A percentile compares a stretch with the other conserved stretches of the same genome.
Conservation (phyloP, 2,329 filamentous ascomycete species). For the Penicillium nordicum region DNA sequence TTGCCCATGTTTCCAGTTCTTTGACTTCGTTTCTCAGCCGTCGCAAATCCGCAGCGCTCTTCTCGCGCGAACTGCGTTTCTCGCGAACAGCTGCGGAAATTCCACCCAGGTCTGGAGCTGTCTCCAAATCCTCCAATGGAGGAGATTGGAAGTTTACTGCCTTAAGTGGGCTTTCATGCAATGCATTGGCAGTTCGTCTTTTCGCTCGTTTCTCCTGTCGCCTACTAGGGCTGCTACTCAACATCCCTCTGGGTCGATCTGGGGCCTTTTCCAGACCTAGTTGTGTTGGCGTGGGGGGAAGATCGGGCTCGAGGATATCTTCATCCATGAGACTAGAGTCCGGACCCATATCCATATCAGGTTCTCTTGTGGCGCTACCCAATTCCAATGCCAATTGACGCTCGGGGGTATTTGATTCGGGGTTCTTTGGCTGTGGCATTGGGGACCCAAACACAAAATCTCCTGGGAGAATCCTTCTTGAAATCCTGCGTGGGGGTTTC, state of each 20-base stretch:
- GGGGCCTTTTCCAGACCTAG: conserved; percentile 37
- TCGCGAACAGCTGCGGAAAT: conserved; percentile 29
- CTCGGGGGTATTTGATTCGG: conserved; percentile 27
- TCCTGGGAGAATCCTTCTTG: conserved; percentile 31
- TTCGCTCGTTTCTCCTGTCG: conserved; percentile 29
- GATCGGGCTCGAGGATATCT: conserved; percentile 56
- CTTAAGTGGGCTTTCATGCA: conserved; percentile 33
- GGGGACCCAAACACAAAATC: conserved; percentile 32
- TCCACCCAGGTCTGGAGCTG: conserved; percentile 5
- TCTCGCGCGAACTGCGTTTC: conserved; percentile 54
- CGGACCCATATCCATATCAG: conserved; percentile 16
- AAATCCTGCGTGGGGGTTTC: conserved; percentile 36
- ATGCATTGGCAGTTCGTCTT: conserved; percentile 21
- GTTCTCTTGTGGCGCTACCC: conserved; percentile 29
- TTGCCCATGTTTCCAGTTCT: conserved; percentile 57
- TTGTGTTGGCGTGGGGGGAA: conserved; percentile 53
- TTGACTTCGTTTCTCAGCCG: conserved; percentile 58
- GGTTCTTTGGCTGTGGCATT: conserved; percentile 7
- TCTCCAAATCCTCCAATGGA: conserved; percentile 14
- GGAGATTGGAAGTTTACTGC: conserved; percentile 17
- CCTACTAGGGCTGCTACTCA: conserved; percentile 40
- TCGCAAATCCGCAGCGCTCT: conserved; percentile 55
- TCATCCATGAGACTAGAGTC: conserved; percentile 24
- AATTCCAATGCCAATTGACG: conserved; percentile 34
- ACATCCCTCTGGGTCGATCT: conserved; percentile 28